Evolutionary conservation across 495 filamentous ascomycete species (phyloP), one percentile per base, ranked within the genome.

Genomic region (Neurospora sp.): DNA sequence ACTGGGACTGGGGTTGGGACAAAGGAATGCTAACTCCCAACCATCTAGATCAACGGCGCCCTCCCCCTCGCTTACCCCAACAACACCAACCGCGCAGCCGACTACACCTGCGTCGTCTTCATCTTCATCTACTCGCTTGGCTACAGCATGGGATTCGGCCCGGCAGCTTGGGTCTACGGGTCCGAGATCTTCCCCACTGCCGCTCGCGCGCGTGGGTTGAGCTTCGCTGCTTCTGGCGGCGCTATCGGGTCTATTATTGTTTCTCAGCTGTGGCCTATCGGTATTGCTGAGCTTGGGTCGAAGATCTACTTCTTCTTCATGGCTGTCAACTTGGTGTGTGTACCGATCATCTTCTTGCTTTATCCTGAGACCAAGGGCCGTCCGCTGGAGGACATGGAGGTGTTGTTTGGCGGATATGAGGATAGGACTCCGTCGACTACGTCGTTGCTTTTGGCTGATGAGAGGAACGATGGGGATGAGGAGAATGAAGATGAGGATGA

Each of bases 251-350:
- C 86, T 27, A 83, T 89, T 59, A 79, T 86, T 40, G 83, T 84
- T 4, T 79, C 84, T 6, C 85, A 87, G 75, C 78, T 86, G 20
- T 87, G 85, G 86, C 87, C 87, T 1, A 81, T 89, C 3, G 87
- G 83, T 5, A 85, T 89, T 59, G 80, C 83, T 37, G 79, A 80
- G 35, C 82, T 89, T 9, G 87, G 87, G 0, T 85, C 84, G n/a
- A 86, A 84, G 44, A 87, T 88, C 3, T 89, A 89, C 75, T 87
- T 89, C 75, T 87, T 89, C 59, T 89, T 90, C 74, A 88, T 88
- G 83, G 78, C 81, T 14, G 81, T 88, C 31, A 89, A 89, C 76
- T 23, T 88, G 18, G 79, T 79, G 16, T 87, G 85, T 37, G 82
- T 87, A 12, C 82, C 86, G 1, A 81, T 86, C 66, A 84, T 87